phyloP scores from a whole-genome alignment of 2,329 filamentous ascomycete genomes.

The Paecilomyces dactylethromorphus region DNA sequence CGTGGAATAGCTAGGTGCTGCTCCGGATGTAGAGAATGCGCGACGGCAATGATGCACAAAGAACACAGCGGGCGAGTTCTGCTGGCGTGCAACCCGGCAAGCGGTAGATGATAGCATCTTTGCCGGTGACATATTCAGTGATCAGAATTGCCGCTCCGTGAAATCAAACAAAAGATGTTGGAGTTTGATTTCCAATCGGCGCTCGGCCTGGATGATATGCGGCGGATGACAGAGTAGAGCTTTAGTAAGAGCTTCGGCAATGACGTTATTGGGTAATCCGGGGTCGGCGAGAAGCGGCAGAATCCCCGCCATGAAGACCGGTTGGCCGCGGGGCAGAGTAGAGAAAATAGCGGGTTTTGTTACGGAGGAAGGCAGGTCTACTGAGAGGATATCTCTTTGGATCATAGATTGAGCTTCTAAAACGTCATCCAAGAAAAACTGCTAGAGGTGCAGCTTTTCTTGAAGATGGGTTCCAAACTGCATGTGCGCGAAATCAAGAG shows the following conservation, averaged over 20 bases:
- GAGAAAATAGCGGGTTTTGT: not conserved
- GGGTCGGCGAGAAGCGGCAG: conserved; percentile 19
- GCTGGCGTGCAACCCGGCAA: conserved; percentile 16
- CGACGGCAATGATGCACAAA: conserved; percentile 9
- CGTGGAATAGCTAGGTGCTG: conserved; percentile 21
- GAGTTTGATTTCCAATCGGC: conserved; percentile 11
- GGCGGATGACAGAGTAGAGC: not conserved
- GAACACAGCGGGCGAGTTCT: conserved; percentile 3
- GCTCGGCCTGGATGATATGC: conserved; percentile 1
- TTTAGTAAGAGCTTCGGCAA: conserved; percentile 22
- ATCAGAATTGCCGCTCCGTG: not conserved
- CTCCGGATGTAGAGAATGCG: conserved; percentile 16
- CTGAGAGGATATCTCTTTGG: not conserved
- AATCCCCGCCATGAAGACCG: conserved; percentile 9
- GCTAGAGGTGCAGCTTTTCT: not conserved
- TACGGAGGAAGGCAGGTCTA: not conserved
- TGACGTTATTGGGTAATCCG: conserved; percentile 21
- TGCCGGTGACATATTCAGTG: conserved; percentile 22
- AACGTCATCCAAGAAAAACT: not conserved
- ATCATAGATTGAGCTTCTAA: not conserved
- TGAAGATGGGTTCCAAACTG: conserved; percentile 21
- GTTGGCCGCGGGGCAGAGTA: not conserved
- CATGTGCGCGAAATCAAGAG: conserved; percentile 20
- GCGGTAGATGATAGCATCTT: conserved; percentile 15
- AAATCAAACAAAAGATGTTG: conserved; percentile 2